Percentiles rank a stretch among this genome's conserved stretches.
Evolutionary conservation across 2,329 filamentous ascomycete genomes (phyloP).

Genomic region (Biscogniauxia marginata): DNA sequence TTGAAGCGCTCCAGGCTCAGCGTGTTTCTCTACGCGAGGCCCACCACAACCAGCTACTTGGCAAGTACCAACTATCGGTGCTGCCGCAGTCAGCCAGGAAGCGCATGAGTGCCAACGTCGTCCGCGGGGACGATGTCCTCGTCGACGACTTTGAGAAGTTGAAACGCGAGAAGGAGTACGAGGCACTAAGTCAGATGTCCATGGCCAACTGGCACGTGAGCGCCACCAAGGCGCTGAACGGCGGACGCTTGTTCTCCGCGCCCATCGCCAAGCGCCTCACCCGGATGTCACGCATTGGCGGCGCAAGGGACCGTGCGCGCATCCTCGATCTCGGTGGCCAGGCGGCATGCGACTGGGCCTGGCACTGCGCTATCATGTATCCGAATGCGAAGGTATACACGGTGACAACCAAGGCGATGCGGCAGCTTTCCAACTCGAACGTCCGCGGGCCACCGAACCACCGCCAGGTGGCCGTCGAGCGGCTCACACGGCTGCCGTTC

Average conservation of each 20-base stretch:
- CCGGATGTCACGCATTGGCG: conserved; percentile 51
- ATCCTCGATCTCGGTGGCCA: conserved; percentile 88
- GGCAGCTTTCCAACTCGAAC: conserved; percentile 69
- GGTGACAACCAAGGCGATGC: conserved; percentile 71
- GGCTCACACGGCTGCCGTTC: conserved; percentile 81
- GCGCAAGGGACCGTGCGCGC: conserved; percentile 54
- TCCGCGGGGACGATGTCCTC: conserved; percentile 66
- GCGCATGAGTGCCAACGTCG: conserved; percentile 70
- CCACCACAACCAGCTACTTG: conserved; percentile 79
- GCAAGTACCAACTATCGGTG: conserved; percentile 77
- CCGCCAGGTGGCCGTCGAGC: conserved; percentile 73
- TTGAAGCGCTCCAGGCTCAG: conserved; percentile 83
- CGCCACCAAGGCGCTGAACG: conserved; percentile 60
- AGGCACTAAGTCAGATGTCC: conserved; percentile 72
- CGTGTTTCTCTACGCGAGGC: conserved; percentile 70
- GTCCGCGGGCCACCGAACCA: conserved; percentile 86
- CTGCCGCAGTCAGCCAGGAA: conserved; percentile 67
- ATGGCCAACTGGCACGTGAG: conserved; percentile 61
- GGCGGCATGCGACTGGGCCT: conserved; percentile 88
- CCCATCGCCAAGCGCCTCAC: conserved; percentile 63
- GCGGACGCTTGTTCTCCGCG: conserved; percentile 62
- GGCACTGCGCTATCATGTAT: conserved; percentile 85
- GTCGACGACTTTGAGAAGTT: conserved; percentile 62
- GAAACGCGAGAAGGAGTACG: conserved; percentile 72
- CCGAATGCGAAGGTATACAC: conserved; percentile 86